Evolutionary conservation across 2,329 filamentous ascomycete genomes (phyloP).

Genomic region (Aspergillus pseudonomiae): DNA sequence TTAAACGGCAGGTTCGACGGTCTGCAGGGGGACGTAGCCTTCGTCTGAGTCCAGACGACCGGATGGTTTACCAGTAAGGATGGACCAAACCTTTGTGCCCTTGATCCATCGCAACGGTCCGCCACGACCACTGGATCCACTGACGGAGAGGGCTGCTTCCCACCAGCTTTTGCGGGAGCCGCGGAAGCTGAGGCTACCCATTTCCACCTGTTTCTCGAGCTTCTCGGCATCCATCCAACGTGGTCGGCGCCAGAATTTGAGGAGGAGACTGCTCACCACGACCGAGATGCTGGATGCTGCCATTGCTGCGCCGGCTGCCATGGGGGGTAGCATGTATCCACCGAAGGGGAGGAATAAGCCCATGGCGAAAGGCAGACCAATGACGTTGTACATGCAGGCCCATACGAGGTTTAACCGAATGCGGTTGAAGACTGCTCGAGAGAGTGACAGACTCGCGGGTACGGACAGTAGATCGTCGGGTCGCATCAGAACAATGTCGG

Average conservation of each 20-base stretch:
- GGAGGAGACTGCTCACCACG: constrained; percentile 76
- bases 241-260: constrained; percentile 86
- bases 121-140: constrained; percentile 19
- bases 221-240: constrained; percentile 79
- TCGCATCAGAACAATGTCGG: constrained; percentile 93
- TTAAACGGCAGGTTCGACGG: constrained; percentile 41
- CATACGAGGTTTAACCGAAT: constrained; percentile 93
- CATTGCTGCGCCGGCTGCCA: constrained; percentile 95
- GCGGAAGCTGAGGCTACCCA: constrained; percentile 26
- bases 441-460: constrained; percentile 80
- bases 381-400: constrained; percentile 89
- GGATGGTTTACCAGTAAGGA: constrained; percentile 30
- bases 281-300: constrained; percentile 88
- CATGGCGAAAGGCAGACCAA: constrained; percentile 96
- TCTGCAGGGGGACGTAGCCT: constrained; percentile 51
- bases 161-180: constrained; percentile 33
- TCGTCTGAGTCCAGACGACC: constrained; percentile 34
- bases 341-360: constrained; percentile 91
- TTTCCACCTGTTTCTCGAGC: constrained; percentile 60
- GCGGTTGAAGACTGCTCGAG: constrained; percentile 80
- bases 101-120: constrained; percentile 24
- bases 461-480: constrained; percentile 90
- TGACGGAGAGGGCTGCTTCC: constrained; percentile 30
- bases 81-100: constrained; percentile 30
- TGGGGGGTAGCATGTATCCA: constrained; percentile 78